Base-by-base conservation (phyloP, 306 rosid species). In the Cicer yamashitae region DNA sequence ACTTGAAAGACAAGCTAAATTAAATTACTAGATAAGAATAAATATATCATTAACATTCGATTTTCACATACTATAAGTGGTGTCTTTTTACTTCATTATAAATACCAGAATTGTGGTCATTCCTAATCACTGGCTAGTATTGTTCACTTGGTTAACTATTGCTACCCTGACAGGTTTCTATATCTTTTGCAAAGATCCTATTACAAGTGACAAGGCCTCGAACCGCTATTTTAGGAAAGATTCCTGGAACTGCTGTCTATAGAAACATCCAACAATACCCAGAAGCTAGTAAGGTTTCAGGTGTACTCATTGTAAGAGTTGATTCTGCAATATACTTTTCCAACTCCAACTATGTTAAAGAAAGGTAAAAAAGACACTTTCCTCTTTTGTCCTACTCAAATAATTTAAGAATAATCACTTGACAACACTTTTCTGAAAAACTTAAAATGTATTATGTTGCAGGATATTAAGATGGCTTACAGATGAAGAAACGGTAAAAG, bases 261-360 rank as follows among this genome's bases (percentile, higher is more conserved):
- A 85, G 97, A 82, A 94, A 94, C 88, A 85, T 88, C 73, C 91
- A 79, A 70, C 99, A 94, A 73, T 94, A 94, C 69, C 96, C 99
- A 30, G 92, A 92, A 64, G 96, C 97, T 74, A 85, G 83, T 20
- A 90, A 84, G 86, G 76, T 90, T 85, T 87, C 90, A 0, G 97
- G 97, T 6, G 84, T 90, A 34, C 68, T 94, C 87, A 91, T 94
- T 73, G 91, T 94, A 22, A 88, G 99, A 78, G 93, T 92, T 15
- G 99, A 94, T 62, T 94, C 99, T 47, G 99, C 99, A 7, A 82
- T 94, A 70, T 92, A 94, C 84, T 94, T 94, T 72, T 94, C 97
- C 82, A 94, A 94, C 86, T 94, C 97, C 73, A 92, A 92, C 43
- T 92, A 94, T 81, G 85, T 90, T 14, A 94, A 83, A 76, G 99